phyloP scores from a whole-genome alignment of 768 basidiomycete species.

The Lactifluus echinatus region DNA sequence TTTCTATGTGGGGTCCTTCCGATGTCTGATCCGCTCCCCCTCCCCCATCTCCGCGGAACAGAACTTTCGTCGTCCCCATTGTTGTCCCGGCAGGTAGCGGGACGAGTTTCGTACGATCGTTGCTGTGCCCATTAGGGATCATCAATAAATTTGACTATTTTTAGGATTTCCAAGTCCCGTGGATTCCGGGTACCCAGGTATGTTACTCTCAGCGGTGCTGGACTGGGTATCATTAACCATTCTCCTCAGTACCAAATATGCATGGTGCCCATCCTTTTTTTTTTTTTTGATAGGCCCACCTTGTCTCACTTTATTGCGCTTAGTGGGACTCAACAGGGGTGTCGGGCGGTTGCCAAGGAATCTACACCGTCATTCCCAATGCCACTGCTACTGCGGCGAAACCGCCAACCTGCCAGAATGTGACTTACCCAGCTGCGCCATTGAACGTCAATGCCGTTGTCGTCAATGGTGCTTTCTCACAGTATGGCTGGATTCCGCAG shows the following conservation, averaged over 20 bases:
- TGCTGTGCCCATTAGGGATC: neutral
- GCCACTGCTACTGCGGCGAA: constrained; percentile 25
- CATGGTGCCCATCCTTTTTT: constrained; percentile 37
- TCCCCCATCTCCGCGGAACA: constrained; percentile 17
- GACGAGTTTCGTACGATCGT: constrained; percentile 38
- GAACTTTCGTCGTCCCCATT: constrained; percentile 44
- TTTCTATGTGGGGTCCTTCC: neutral
- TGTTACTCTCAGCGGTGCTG: constrained; percentile 9
- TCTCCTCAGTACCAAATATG: constrained; percentile 56
- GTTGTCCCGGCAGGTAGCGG: constrained; percentile 40
- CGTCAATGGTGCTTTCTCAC: constrained; percentile 42
- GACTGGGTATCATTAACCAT: neutral
- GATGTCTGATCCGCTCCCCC: neutral
- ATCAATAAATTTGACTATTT: neutral
- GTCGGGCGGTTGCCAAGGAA: constrained; percentile 52
- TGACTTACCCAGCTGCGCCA: constrained; percentile 35
- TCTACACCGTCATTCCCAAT: constrained; percentile 47
- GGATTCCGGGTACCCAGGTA: constrained; percentile 48
- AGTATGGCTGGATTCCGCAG: constrained; percentile 52
- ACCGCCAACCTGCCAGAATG: constrained; percentile 41
- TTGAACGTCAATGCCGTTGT: constrained; percentile 40
- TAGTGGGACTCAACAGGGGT: constrained; percentile 52
- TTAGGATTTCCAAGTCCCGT: constrained; percentile 54
- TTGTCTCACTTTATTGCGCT: neutral
- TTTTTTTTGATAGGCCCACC: neutral